phyloP scores from a whole-genome alignment of 257 asterid species.

The Eucommia ulmoides region DNA sequence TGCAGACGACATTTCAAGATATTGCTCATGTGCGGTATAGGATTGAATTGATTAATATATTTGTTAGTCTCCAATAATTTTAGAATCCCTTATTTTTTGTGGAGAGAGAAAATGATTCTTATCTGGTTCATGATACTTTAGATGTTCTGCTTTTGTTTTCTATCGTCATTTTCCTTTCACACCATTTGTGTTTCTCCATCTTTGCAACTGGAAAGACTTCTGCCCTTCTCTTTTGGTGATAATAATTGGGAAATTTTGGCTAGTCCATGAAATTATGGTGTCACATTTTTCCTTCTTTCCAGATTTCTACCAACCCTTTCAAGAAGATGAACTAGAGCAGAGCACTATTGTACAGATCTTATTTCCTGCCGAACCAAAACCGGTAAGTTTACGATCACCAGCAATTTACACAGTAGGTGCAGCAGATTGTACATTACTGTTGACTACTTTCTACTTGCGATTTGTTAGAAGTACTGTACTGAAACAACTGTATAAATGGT shows the following conservation, averaged over 20 bases:
- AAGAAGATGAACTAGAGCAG: constrained; percentile 67
- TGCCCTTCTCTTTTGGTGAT: not conserved
- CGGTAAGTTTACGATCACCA: constrained; percentile 31
- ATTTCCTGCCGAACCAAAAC: constrained; percentile 64
- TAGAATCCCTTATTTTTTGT: no score
- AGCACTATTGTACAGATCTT: constrained; percentile 54
- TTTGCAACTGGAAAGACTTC: not conserved
- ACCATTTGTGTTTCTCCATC: not conserved
- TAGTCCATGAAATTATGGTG: no score
- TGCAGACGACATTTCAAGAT: no score
- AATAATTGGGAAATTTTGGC: constrained; percentile 1
- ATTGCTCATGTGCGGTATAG: no score
- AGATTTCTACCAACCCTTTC: constrained; percentile 74
- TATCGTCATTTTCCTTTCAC: not conserved
- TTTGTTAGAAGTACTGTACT: not conserved
- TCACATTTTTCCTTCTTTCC: constrained; percentile 17
- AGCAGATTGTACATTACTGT: no score
- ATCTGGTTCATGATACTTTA: no score
- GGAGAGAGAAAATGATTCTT: no score
- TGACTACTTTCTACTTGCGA: no score
- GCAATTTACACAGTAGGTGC: no score
- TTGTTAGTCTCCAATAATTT: no score
- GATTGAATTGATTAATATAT: no score
- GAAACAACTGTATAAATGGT: not conserved
- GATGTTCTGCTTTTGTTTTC: not conserved